Evolutionary conservation across 192 early-diverging fungal species (phyloP).

Genomic region (Rhizophagus clarus): DNA sequence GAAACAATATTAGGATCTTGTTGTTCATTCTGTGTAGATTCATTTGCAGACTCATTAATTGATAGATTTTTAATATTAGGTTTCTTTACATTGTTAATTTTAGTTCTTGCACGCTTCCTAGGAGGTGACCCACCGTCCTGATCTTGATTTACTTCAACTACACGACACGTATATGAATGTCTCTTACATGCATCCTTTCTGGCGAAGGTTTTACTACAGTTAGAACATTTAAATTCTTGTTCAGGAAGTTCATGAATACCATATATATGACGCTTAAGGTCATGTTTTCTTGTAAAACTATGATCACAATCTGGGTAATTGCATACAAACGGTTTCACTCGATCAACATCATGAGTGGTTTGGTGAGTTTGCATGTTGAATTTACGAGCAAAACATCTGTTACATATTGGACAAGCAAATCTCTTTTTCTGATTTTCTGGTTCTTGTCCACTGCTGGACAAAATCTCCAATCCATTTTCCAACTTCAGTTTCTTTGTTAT

Average conservation of each 20-base stretch:
- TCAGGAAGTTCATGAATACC: slow-evolving; percentile 22
- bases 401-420: slow-evolving; percentile 41
- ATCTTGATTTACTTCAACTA: background rate
- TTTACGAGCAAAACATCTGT: slow-evolving; percentile 41
- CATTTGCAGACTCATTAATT: background rate
- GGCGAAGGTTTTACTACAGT: slow-evolving; percentile 12
- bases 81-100: background rate
- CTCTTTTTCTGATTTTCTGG: background rate
- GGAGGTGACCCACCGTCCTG: background rate
- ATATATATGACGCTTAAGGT: slow-evolving; percentile 42
- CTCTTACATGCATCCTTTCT: slow-evolving; percentile 29
- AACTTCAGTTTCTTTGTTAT: background rate
- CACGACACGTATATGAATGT: slow-evolving; percentile 5
- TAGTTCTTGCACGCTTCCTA: background rate
- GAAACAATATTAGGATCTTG: background rate
- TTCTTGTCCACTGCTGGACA: no score
- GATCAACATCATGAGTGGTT: slow-evolving; percentile 39
- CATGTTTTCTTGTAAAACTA: slow-evolving; percentile 49
- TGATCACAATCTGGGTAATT: slow-evolving; percentile 37
- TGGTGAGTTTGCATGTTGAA: slow-evolving; percentile 48
- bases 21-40: background rate
- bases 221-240: slow-evolving; percentile 11
- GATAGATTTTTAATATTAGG: background rate
- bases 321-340: slow-evolving; percentile 41
- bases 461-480: background rate